A percentile compares a stretch with the other conserved stretches of the same genome.
These are phyloP conservation scores for Euptelea pleiosperma DNA, from an alignment of 164 flowering plant species.

Conservation along the genomic window DNA sequence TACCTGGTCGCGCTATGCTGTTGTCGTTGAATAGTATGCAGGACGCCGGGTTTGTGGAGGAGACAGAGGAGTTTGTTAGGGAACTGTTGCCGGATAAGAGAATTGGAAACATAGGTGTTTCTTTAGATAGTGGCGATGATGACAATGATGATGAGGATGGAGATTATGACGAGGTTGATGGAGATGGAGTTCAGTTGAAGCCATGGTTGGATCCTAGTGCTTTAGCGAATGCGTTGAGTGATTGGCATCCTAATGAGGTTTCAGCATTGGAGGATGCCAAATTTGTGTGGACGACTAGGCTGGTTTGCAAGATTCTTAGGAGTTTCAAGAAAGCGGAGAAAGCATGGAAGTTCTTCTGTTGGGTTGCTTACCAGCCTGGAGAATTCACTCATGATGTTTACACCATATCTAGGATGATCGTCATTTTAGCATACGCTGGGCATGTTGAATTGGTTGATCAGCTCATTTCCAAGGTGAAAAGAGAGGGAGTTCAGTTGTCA, in stretches of 20 bases:
- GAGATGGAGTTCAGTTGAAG: slow-evolving; percentile 42
- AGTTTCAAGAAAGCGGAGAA: slow-evolving; percentile 63
- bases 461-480: slow-evolving; percentile 53
- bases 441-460: slow-evolving; percentile 53
- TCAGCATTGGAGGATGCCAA: slow-evolving; percentile 58
- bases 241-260: slow-evolving; percentile 66
- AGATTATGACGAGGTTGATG: slow-evolving; percentile 14
- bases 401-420: slow-evolving; percentile 73
- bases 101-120: slow-evolving; percentile 39
- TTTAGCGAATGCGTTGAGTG: slow-evolving; percentile 63
- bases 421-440: slow-evolving; percentile 67
- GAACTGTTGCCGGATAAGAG: slow-evolving; percentile 71
- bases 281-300: slow-evolving; percentile 76
- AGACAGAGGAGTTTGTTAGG: slow-evolving; percentile 39
- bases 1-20: slow-evolving; percentile 59
- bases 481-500: slow-evolving; percentile 62
- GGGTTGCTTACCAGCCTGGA: slow-evolving; percentile 86
- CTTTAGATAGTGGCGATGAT: slow-evolving; percentile 27
- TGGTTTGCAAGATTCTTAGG: slow-evolving; percentile 81
- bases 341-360: slow-evolving; percentile 88
- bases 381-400: slow-evolving; percentile 70
- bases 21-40: slow-evolving; percentile 42
- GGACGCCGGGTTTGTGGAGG: slow-evolving; percentile 56
- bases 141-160: slow-evolving; percentile 36
- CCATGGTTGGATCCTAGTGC: slow-evolving; percentile 95